Conservation (phyloP, 2,329 filamentous ascomycete genomes). For the Cladosporium sp. region DNA sequence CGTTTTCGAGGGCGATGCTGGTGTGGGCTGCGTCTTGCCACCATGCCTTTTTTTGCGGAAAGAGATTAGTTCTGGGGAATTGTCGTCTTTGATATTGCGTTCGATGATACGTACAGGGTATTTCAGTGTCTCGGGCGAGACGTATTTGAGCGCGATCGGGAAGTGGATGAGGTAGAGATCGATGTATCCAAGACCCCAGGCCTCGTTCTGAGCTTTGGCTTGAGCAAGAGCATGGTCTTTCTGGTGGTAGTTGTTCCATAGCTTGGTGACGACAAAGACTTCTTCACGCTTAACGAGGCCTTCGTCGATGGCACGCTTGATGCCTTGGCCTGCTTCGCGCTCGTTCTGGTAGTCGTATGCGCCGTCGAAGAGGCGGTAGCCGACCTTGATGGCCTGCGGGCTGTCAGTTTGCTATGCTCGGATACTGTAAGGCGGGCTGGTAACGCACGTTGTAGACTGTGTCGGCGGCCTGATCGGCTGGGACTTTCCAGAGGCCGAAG, state of each 20-base stretch:
- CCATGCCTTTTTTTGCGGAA: conserved; percentile 1
- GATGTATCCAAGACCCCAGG: conserved; percentile 81
- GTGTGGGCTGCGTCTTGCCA: conserved; percentile 50
- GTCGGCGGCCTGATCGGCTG: conserved; percentile 66
- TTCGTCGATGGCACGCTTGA: conserved; percentile 69
- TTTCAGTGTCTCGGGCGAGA: conserved; percentile 20
- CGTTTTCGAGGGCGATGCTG: conserved; percentile 64
- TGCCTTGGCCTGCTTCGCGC: conserved; percentile 60
- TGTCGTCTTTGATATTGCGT: conserved; percentile 36
- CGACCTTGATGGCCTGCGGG: conserved; percentile 51
- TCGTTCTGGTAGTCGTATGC: conserved; percentile 73
- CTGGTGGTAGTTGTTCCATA: conserved; percentile 87
- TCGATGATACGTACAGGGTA: conserved; percentile 35
- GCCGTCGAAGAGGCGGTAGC: conserved; percentile 58
- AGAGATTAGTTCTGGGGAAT: neutral
- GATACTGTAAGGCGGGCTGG: neutral
- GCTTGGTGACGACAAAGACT: conserved; percentile 86
- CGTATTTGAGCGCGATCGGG: conserved; percentile 41
- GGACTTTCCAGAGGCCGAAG: conserved; percentile 78
- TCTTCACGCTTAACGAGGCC: conserved; percentile 75
- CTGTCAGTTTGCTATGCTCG: neutral
- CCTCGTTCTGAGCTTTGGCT: conserved; percentile 68
- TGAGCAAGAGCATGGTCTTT: conserved; percentile 70
- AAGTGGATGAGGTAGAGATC: conserved; percentile 59
- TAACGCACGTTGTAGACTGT: conserved; percentile 62